A percentile compares a stretch with the other conserved stretches of the same genome.
Conservation (phyloP, 164 flowering plant genomes). For the Platanus orientalis region DNA sequence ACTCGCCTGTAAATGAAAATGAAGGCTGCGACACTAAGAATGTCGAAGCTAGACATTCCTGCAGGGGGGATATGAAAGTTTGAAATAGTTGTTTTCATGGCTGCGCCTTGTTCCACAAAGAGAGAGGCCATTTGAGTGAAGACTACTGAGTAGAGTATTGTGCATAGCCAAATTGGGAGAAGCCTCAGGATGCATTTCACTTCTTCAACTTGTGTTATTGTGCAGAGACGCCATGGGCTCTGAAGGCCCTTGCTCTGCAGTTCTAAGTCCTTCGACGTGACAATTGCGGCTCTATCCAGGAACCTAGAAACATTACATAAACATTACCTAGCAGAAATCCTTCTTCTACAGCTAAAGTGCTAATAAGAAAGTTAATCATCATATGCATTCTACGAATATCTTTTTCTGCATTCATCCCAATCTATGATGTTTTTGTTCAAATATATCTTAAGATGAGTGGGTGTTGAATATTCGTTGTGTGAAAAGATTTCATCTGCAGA, state of each 20-base stretch:
- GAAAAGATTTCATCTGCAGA: too few relatives aligned
- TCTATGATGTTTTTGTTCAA: too few relatives aligned
- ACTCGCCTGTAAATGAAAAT: slow-evolving; percentile 66
- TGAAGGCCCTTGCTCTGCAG: slow-evolving; percentile 20
- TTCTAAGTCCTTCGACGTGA: slow-evolving; percentile 43
- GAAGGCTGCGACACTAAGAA: slow-evolving; percentile 72
- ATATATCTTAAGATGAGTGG: too few relatives aligned
- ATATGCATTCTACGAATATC: too few relatives aligned
- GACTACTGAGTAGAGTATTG: slow-evolving; percentile 84
- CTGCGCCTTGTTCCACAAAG: slow-evolving; percentile 93
- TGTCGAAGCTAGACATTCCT: slow-evolving; percentile 97
- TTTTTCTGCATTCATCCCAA: too few relatives aligned
- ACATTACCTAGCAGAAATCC: too few relatives aligned
- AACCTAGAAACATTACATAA: slow-evolving; percentile 37
- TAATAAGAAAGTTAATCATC: too few relatives aligned
- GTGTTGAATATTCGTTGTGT: too few relatives aligned
- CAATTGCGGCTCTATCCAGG: slow-evolving; percentile 71
- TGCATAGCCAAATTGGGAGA: slow-evolving; percentile 92
- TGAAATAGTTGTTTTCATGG: slow-evolving; percentile 61
- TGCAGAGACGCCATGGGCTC: slow-evolving; percentile 73
- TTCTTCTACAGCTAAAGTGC: too few relatives aligned
- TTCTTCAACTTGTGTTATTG: slow-evolving; percentile 86
- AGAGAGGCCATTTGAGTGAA: slow-evolving; percentile 96
- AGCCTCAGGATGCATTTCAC: slow-evolving; percentile 86
- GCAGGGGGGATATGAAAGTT: slow-evolving; percentile 77